phyloP scores from a whole-genome alignment of 2,329 filamentous ascomycete species.

The Talaromyces sp. region DNA sequence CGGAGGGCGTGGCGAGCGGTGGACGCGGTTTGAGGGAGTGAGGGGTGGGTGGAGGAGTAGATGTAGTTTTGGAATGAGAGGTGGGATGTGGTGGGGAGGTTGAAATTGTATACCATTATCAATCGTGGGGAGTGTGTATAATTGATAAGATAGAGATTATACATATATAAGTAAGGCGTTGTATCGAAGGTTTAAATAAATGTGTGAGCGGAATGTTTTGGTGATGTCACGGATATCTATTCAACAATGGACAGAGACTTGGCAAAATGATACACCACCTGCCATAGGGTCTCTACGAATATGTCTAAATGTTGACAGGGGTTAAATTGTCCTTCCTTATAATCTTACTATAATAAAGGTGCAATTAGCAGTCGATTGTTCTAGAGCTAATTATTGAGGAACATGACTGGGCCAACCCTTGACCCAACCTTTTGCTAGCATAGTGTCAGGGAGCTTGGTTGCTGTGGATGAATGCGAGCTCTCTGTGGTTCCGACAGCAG shows the following conservation, averaged over 20 bases:
- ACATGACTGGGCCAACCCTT: neutral
- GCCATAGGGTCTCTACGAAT: too few relatives aligned
- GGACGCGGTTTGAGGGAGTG: conserved; percentile 75
- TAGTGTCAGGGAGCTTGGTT: too few relatives aligned
- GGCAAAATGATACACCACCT: neutral
- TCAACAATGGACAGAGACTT: neutral
- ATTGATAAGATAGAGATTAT: too few relatives aligned
- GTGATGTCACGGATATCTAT: conserved; percentile 22
- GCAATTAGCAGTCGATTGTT: too few relatives aligned
- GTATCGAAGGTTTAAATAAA: too few relatives aligned
- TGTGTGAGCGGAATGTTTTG: neutral
- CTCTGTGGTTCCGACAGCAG: neutral
- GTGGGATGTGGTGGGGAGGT: conserved; percentile 82
- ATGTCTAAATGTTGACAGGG: too few relatives aligned
- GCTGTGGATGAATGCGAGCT: too few relatives aligned
- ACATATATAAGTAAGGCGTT: too few relatives aligned
- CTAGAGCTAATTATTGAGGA: too few relatives aligned
- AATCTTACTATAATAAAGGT: too few relatives aligned
- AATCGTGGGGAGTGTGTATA: neutral
- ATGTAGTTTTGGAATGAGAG: conserved; percentile 78
- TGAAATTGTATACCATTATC: conserved; percentile 82
- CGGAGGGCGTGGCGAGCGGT: conserved; percentile 80
- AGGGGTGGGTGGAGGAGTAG: conserved; percentile 79
- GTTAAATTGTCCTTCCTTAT: too few relatives aligned
- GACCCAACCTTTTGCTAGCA: too few relatives aligned